Evolutionary conservation across 2,329 filamentous ascomycete species (phyloP).

Genomic region (Sporothrix pseudoabietina): DNA sequence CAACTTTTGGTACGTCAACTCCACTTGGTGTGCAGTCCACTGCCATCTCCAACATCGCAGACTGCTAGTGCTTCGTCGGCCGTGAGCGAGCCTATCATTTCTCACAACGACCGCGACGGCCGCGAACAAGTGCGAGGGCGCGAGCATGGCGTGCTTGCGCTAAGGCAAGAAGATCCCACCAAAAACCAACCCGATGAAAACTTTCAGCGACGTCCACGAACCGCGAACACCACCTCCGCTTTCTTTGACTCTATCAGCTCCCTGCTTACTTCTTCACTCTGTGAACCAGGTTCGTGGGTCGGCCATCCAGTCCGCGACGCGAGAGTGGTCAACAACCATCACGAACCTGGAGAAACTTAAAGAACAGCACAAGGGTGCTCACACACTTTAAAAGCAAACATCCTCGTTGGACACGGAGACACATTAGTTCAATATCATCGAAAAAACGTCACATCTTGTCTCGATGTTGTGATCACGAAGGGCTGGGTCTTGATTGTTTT

Average conservation of each 20-base stretch:
- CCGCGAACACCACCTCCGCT: not conserved
- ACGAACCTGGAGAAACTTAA: not conserved
- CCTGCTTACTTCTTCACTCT: too few species aligned
- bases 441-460: slow-evolving; percentile 15
- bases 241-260: not conserved
- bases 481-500: not conserved
- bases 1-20: not conserved
- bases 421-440: not conserved
- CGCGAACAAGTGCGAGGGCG: not conserved
- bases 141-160: slow-evolving; percentile 18
- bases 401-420: too few species aligned
- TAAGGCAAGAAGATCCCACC: not conserved
- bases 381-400: not conserved
- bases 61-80: not conserved
- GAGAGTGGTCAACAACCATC: slow-evolving; percentile 1
- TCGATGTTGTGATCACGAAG: slow-evolving; percentile 25
- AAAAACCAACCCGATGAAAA: not conserved
- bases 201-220: not conserved
- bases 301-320: not conserved
- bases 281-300: not conserved
- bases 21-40: not conserved
- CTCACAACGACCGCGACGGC: not conserved
- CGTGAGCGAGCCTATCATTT: not conserved
- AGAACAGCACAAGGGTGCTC: not conserved
- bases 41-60: not conserved